These are phyloP conservation scores for Poterioochromonas sp. DNA, from an alignment of 352 stramenopile genomes.

Conservation along the genomic window DNA sequence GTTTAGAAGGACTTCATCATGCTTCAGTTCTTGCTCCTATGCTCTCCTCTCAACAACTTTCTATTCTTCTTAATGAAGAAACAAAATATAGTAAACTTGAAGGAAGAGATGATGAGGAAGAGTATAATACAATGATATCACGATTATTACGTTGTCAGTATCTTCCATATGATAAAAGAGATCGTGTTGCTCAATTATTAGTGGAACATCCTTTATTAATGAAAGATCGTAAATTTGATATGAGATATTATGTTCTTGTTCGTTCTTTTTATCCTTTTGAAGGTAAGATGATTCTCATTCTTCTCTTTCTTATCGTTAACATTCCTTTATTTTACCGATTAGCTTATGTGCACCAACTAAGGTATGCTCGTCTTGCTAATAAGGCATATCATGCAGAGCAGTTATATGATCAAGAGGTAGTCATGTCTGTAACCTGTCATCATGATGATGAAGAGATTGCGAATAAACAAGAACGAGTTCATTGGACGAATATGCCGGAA, in stretches of 20 bases:
- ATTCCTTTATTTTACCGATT: neutral
- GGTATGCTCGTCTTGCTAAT: neutral
- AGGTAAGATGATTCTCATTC: neutral
- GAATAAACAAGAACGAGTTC: neutral
- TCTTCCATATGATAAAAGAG: neutral
- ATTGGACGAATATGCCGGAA: neutral
- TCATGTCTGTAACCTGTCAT: neutral
- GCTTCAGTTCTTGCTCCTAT: neutral
- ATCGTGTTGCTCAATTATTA: constrained; percentile 2
- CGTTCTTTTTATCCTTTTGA: neutral
- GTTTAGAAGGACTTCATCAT: neutral
- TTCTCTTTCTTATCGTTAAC: neutral
- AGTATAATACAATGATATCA: neutral
- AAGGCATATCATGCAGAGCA: neutral
- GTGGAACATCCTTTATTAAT: neutral
- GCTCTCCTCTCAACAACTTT: neutral
- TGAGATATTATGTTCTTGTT: neutral
- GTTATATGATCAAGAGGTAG: neutral
- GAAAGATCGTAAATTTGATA: neutral
- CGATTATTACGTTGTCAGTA: neutral
- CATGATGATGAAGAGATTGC: neutral
- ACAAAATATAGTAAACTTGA: too few species aligned
- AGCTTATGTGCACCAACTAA: neutral
- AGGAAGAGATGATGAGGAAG: neutral
- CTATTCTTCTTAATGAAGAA: neutral